Percentiles rank a stretch among this genome's conserved stretches.
These are phyloP conservation scores for Salvia rosmarinus DNA, from an alignment of 257 asterid genomes.

Conservation along the genomic window DNA sequence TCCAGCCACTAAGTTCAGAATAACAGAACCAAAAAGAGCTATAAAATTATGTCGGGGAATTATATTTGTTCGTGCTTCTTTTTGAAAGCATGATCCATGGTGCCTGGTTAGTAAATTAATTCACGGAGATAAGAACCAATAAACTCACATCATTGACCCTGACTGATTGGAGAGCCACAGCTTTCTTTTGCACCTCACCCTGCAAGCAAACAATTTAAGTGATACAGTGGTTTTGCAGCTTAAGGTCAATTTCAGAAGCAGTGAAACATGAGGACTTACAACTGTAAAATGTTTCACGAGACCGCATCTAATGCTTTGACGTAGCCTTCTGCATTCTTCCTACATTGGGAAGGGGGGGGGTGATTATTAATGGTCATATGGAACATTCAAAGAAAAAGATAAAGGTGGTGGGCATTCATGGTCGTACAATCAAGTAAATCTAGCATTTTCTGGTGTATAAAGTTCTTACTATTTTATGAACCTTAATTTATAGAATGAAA, in stretches of 20 bases:
- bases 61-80: background rate
- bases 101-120: conserved; percentile 8
- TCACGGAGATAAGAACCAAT: conserved; percentile 26
- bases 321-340: conserved; percentile 89
- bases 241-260: conserved; percentile 29
- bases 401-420: background rate
- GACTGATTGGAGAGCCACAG: conserved; percentile 66
- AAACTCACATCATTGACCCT: conserved; percentile 68
- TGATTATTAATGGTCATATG: conserved; percentile 12
- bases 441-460: conserved; percentile 29
- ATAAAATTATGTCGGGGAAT: conserved; percentile 13
- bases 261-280: conserved; percentile 53
- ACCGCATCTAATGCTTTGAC: conserved; percentile 81
- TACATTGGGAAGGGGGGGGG: conserved; percentile 27
- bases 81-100: background rate
- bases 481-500: background rate
- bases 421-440: conserved; percentile 5
- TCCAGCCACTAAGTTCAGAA: conserved; percentile 52
- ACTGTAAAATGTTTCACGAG: conserved; percentile 72
- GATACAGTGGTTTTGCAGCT: conserved; percentile 21
- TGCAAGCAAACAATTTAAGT: conserved; percentile 40
- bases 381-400: conserved; percentile 15
- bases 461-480: background rate
- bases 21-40: conserved; percentile 28
- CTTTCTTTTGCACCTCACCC: conserved; percentile 80